phyloP scores from a whole-genome alignment of 129 eudicot genomes.

The Smallanthus sonchifolius region DNA sequence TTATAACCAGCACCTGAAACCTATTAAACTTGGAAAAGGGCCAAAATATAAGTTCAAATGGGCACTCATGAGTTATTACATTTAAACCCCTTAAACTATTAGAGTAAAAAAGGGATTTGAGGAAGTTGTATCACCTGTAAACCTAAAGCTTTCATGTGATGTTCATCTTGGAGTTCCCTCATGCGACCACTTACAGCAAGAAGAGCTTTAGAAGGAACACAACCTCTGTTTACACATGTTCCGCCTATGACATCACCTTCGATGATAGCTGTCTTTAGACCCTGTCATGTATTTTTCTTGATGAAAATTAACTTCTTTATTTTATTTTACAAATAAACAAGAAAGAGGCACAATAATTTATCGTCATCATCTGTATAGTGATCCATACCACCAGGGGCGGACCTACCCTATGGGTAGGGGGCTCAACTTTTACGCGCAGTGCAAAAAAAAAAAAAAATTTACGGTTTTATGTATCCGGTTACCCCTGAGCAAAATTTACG shows the following conservation, averaged over 20 bases:
- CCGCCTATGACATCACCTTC: slow-evolving; percentile 96
- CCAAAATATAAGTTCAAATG: slow-evolving; percentile 12
- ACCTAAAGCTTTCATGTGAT: slow-evolving; percentile 80
- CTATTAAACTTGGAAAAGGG: slow-evolving; percentile 37
- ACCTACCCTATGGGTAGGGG: too few species aligned
- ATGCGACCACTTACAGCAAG: slow-evolving; percentile 93
- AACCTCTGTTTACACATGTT: slow-evolving; percentile 91
- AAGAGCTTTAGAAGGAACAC: slow-evolving; percentile 97
- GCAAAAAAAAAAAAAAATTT: too few species aligned
- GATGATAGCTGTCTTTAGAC: slow-evolving; percentile 86
- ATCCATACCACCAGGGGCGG: background rate
- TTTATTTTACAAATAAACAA: background rate
- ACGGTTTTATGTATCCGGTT: too few species aligned
- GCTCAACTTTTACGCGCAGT: too few species aligned
- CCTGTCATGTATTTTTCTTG: slow-evolving; percentile 42
- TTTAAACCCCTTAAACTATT: background rate
- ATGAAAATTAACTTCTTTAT: slow-evolving; percentile 12
- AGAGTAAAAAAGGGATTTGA: background rate
- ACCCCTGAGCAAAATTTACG: too few species aligned
- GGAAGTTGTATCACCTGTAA: slow-evolving; percentile 51
- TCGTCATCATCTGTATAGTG: background rate
- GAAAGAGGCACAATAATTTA: slow-evolving; percentile 1
- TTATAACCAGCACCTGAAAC: slow-evolving; percentile 83
- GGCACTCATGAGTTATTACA: background rate
- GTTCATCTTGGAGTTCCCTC: slow-evolving; percentile 89